A percentile compares a stretch with the other conserved stretches of the same genome.
Conservation (phyloP, 2,329 filamentous ascomycete genomes). For the Ophiostoma quercus region DNA sequence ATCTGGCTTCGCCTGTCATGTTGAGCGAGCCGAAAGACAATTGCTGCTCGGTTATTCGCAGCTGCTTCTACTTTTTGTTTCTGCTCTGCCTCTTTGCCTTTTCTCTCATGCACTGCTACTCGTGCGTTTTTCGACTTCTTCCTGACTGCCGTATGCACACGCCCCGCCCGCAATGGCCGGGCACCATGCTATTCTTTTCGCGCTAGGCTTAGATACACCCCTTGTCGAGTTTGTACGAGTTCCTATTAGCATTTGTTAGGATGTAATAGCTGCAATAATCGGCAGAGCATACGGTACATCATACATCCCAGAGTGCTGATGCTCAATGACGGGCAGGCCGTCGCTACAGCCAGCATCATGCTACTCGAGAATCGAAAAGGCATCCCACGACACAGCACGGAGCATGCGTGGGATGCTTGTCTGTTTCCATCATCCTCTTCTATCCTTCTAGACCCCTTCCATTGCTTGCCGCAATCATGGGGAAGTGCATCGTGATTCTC, state of each 20-base stretch:
- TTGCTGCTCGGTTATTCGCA: background rate
- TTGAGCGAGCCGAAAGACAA: background rate
- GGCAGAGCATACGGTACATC: background rate
- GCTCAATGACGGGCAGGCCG: background rate
- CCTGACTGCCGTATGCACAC: conserved; percentile 8
- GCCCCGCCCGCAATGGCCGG: background rate
- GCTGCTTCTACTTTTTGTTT: background rate
- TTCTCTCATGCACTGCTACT: background rate
- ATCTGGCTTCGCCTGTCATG: background rate
- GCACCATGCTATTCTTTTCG: conserved; percentile 1
- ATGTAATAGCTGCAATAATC: background rate
- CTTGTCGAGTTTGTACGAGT: background rate
- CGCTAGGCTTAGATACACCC: conserved; percentile 2
- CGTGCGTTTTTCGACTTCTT: background rate
- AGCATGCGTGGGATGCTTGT: background rate
- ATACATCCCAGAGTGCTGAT: background rate
- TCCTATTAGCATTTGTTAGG: background rate
- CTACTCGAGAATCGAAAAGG: background rate
- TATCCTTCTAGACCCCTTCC: background rate
- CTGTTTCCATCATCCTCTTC: background rate
- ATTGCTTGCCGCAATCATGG: background rate
- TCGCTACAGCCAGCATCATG: background rate
- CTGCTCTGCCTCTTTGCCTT: background rate
- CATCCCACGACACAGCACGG: background rate
- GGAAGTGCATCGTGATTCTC: background rate